A percentile compares a stretch with the other conserved stretches of the same genome.
phyloP scores from a whole-genome alignment of 1,284 basidiomycete genomes.

The Ceratobasidium sp. region DNA sequence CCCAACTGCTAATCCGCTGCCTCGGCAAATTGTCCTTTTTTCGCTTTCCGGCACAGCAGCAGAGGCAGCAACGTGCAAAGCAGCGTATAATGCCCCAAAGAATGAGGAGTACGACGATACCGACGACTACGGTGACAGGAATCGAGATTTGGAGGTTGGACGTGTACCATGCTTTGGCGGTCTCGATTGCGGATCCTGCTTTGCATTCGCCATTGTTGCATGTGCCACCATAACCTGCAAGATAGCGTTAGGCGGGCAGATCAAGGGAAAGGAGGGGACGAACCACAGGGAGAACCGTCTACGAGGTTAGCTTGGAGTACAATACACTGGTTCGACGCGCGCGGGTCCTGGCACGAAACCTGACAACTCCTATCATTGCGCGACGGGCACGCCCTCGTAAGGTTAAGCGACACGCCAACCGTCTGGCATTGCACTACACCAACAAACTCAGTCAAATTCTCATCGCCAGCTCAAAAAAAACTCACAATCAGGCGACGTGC shows the following conservation, averaged over 20 bases:
- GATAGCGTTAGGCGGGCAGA: not conserved
- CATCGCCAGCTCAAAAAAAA: slow-evolving; percentile 16
- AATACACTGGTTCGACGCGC: slow-evolving; percentile 72
- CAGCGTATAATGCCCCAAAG: slow-evolving; percentile 56
- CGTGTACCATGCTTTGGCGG: slow-evolving; percentile 78
- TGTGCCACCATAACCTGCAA: slow-evolving; percentile 74
- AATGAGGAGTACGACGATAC: slow-evolving; percentile 69
- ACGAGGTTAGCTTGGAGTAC: slow-evolving; percentile 79
- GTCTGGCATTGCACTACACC: slow-evolving; percentile 79
- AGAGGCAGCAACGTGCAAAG: slow-evolving; percentile 21
- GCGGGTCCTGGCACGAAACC: slow-evolving; percentile 85
- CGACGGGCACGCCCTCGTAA: slow-evolving; percentile 75
- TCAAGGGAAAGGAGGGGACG: slow-evolving; percentile 49
- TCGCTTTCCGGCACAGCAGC: slow-evolving; percentile 5
- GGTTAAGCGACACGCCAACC: slow-evolving; percentile 75
- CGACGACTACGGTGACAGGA: slow-evolving; percentile 81
- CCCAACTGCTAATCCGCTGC: slow-evolving; percentile 41
- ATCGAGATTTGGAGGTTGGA: slow-evolving; percentile 85
- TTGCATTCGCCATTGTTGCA: slow-evolving; percentile 77
- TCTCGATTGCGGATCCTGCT: slow-evolving; percentile 71
- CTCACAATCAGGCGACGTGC: slow-evolving; percentile 80
- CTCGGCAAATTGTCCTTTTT: slow-evolving; percentile 14
- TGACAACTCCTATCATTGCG: slow-evolving; percentile 76
- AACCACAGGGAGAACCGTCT: slow-evolving; percentile 89
- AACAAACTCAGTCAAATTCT: not conserved